A percentile compares a stretch with the other conserved stretches of the same genome.
phyloP scores from a whole-genome alignment of 2,329 filamentous ascomycete species.

The Rhytidhysteron rufulum region DNA sequence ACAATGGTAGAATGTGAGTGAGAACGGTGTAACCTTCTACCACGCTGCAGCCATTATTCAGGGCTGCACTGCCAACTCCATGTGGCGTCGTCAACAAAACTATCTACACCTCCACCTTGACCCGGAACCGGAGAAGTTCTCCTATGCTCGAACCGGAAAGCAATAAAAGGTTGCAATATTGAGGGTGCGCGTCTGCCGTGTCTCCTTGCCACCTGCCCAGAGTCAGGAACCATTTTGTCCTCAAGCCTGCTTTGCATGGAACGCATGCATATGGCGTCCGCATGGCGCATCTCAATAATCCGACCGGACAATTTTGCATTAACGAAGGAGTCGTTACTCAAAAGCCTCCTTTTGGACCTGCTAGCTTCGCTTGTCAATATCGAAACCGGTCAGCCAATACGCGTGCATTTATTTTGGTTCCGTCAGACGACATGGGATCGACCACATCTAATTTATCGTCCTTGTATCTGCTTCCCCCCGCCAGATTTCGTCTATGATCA shows the following conservation, averaged over 20 bases:
- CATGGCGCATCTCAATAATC: not conserved
- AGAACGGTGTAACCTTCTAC: conserved; percentile 5
- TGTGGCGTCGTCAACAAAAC: conserved; percentile 7
- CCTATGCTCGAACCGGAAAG: not conserved
- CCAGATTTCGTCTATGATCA: not conserved
- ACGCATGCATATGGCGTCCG: not conserved
- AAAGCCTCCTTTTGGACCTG: not conserved
- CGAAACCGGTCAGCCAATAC: not conserved
- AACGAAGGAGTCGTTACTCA: not conserved
- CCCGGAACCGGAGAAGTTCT: conserved; percentile 8
- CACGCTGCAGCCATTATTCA: conserved; percentile 5
- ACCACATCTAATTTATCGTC: conserved; percentile 1
- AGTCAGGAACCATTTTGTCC: conserved; percentile 3
- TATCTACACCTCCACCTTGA: conserved; percentile 7
- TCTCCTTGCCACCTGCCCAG: not conserved
- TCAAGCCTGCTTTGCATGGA: no score
- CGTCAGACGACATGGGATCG: conserved; percentile 5
- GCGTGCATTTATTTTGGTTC: conserved; percentile 4
- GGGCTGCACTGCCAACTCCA: conserved; percentile 3
- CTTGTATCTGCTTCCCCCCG: not conserved
- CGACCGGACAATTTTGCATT: conserved; percentile 2
- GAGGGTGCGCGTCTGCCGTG: not conserved
- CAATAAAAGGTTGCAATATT: conserved; percentile 14
- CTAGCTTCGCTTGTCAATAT: not conserved
- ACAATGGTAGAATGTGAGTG: conserved; percentile 1